Conservation (phyloP, 2,329 filamentous ascomycete genomes). For the Diplodia seriata region DNA sequence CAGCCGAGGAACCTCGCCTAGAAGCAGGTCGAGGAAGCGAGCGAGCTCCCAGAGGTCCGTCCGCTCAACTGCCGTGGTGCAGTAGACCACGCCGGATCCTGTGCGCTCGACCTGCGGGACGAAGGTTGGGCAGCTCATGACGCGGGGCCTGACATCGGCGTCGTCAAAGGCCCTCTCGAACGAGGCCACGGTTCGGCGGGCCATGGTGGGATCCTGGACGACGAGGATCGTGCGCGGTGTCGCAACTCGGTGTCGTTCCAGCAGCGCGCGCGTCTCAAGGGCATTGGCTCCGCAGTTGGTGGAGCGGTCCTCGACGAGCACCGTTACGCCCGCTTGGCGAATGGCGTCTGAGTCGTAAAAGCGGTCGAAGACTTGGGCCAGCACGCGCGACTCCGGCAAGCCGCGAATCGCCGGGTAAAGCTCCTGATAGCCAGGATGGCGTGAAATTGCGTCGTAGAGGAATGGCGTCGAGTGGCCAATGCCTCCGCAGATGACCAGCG, state of each 20-base stretch:
- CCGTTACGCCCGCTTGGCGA: conserved; percentile 38
- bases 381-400: conserved; percentile 51
- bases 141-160: conserved; percentile 33
- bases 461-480: conserved; percentile 55
- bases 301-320: conserved; percentile 54
- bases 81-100: conserved; percentile 14
- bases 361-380: conserved; percentile 46
- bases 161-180: conserved; percentile 51
- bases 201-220: conserved; percentile 58
- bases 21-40: conserved; percentile 52
- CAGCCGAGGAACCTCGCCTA: conserved; percentile 55
- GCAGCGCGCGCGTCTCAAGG: conserved; percentile 44
- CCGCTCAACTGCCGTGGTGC: not conserved
- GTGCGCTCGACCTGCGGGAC: conserved; percentile 38
- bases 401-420: conserved; percentile 43
- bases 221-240: conserved; percentile 44
- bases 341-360: conserved; percentile 42
- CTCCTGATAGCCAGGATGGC: conserved; percentile 40
- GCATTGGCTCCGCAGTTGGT: conserved; percentile 58
- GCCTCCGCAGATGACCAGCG: conserved; percentile 54
- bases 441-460: conserved; percentile 51
- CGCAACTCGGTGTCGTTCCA: conserved; percentile 42
- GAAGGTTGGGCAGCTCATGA: conserved; percentile 46
- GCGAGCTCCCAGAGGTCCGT: conserved; percentile 46
- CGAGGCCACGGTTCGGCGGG: conserved; percentile 50